Conservation (phyloP, 2,329 filamentous ascomycete genomes). For the Xylariaceae sp. region DNA sequence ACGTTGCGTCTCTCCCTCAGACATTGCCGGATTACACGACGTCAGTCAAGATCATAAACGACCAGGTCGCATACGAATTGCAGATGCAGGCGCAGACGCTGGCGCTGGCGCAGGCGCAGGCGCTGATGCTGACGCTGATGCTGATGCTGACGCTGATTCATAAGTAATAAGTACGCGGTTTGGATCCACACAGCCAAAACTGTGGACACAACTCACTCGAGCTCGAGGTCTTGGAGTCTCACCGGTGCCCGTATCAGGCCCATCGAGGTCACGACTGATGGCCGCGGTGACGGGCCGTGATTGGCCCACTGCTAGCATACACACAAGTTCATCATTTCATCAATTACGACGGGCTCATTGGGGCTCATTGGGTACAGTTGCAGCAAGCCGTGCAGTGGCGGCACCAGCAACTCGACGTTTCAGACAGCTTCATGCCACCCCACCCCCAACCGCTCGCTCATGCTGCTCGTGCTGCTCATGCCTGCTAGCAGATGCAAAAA, state of each 20-base stretch:
- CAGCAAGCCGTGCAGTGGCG: conserved; percentile 9
- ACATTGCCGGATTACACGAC: conserved; percentile 8
- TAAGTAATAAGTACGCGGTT: neutral
- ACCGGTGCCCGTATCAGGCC: neutral
- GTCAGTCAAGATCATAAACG: conserved; percentile 3
- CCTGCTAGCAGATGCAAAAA: neutral
- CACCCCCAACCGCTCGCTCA: conserved; percentile 6
- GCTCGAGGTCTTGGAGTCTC: neutral
- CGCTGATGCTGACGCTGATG: neutral
- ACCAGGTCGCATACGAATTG: conserved; percentile 5
- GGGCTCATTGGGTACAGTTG: conserved; percentile 16
- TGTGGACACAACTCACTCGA: neutral
- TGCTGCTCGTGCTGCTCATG: neutral
- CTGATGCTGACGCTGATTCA: neutral
- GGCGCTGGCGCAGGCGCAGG: neutral
- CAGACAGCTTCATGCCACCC: conserved; percentile 12
- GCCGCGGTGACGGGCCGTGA: neutral
- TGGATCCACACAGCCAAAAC: neutral
- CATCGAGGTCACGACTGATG: neutral
- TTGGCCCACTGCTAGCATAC: neutral
- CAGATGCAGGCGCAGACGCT: neutral
- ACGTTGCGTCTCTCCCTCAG: conserved; percentile 1
- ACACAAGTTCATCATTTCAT: neutral
- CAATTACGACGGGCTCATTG: neutral
- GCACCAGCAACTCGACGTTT: conserved; percentile 5